A percentile compares a stretch with the other conserved stretches of the same genome.
phyloP scores from a whole-genome alignment of 345 rosid genomes.

The Citrus glauca region DNA sequence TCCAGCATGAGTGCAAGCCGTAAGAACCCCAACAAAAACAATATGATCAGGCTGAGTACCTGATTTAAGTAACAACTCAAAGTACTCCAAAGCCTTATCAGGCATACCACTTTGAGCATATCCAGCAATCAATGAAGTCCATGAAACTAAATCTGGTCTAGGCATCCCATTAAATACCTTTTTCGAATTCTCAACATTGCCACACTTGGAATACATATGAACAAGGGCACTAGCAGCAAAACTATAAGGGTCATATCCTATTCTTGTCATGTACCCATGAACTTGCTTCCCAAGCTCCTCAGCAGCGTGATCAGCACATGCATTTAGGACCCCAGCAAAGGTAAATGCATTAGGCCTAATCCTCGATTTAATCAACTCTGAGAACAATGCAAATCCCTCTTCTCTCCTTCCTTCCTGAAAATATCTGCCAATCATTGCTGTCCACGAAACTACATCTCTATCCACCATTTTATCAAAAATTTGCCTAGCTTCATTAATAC shows the following conservation, averaged over 20 bases:
- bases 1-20: slow-evolving; percentile 87
- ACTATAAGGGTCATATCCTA: slow-evolving; percentile 54
- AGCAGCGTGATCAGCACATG: slow-evolving; percentile 55
- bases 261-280: slow-evolving; percentile 73
- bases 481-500: slow-evolving; percentile 61
- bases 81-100: slow-evolving; percentile 54
- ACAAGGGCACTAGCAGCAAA: slow-evolving; percentile 83
- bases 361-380: slow-evolving; percentile 47
- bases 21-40: slow-evolving; percentile 79
- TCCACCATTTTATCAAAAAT: slow-evolving; percentile 59
- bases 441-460: slow-evolving; percentile 85
- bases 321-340: slow-evolving; percentile 73
- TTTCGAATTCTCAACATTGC: slow-evolving; percentile 60
- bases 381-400: slow-evolving; percentile 67
- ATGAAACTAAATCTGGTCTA: slow-evolving; percentile 62
- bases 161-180: slow-evolving; percentile 50
- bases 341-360: slow-evolving; percentile 72
- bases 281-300: slow-evolving; percentile 79
- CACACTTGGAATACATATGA: slow-evolving; percentile 86
- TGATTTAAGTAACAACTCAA: slow-evolving; percentile 57
- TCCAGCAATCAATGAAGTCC: slow-evolving; percentile 80
- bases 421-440: slow-evolving; percentile 77
- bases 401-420: slow-evolving; percentile 56
- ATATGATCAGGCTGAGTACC: slow-evolving; percentile 72
- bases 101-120: slow-evolving; percentile 81